Evolutionary conservation across 2,329 filamentous ascomycete genomes (phyloP).

Genomic region (Nannizziopsis arthrosporioides): DNA sequence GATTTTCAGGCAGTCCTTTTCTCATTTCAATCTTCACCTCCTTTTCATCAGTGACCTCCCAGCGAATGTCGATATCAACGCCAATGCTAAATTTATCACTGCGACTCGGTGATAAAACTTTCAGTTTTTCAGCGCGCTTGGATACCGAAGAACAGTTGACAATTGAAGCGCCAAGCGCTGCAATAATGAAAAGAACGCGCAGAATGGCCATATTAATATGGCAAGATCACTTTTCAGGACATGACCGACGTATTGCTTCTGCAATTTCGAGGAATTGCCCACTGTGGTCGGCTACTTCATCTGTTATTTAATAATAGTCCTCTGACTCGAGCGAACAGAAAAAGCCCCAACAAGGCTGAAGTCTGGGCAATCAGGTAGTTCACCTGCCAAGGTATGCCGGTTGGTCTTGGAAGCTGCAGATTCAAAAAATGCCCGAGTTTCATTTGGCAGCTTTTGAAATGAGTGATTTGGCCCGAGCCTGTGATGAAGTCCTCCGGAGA

Average conservation of each 20-base stretch:
- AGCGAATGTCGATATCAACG: conserved; percentile 12
- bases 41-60: conserved; percentile 5
- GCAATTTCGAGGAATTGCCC: neutral
- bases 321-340: too few relatives aligned
- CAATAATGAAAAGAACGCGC: neutral
- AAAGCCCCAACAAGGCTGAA: too few relatives aligned
- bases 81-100: conserved; percentile 13
- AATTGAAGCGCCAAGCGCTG: conserved; percentile 2
- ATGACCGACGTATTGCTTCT: neutral
- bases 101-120: conserved; percentile 3
- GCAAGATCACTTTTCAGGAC: neutral
- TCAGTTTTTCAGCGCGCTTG: conserved; percentile 10
- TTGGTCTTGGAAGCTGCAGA: too few relatives aligned
- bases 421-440: too few relatives aligned
- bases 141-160: conserved; percentile 5
- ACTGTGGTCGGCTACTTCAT: neutral
- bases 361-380: too few relatives aligned
- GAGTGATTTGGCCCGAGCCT: too few relatives aligned
- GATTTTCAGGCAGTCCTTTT: conserved; percentile 10
- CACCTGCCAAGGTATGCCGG: too few relatives aligned
- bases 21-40: conserved; percentile 10
- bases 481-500: too few relatives aligned
- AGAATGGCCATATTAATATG: neutral
- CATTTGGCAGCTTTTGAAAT: too few relatives aligned
- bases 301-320: neutral